Conservation (phyloP, 2,329 filamentous ascomycete species). For the Beauveria pseudobassiana region DNA sequence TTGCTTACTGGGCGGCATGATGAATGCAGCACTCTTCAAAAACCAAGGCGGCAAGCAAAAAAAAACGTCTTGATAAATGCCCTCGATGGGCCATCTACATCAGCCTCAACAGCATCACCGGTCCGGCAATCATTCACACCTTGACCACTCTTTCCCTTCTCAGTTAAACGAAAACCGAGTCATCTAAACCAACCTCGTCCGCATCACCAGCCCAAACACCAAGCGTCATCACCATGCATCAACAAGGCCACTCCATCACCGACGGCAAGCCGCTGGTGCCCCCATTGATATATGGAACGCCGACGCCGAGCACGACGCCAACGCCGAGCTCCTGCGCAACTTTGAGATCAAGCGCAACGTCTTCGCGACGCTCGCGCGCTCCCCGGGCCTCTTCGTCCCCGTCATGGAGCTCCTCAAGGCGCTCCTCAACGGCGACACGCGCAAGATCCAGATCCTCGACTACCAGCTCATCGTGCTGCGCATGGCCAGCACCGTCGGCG, state of each 20-base stretch:
- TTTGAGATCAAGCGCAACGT: neutral
- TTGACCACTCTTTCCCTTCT: too few species aligned
- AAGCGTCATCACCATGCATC: neutral
- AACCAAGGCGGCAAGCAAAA: neutral
- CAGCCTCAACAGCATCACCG: too few species aligned
- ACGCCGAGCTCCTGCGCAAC: neutral
- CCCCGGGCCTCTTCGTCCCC: neutral
- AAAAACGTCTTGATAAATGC: neutral
- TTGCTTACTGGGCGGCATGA: too few species aligned
- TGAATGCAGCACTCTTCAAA: neutral
- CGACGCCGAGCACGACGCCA: neutral
- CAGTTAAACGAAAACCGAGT: too few species aligned
- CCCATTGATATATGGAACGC: neutral
- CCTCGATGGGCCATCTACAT: neutral
- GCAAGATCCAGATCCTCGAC: neutral
- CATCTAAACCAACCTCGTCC: neutral
- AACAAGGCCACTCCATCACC: neutral
- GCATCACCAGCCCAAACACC: neutral
- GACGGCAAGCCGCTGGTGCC: neutral
- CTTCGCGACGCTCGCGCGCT: neutral
- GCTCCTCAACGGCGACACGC: neutral
- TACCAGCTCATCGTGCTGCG: neutral
- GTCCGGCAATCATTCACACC: too few species aligned
- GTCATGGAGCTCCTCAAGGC: neutral
- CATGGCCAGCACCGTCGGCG: neutral